phyloP scores from a whole-genome alignment of 2,329 filamentous ascomycete species.

The Corynespora cassiicola region DNA sequence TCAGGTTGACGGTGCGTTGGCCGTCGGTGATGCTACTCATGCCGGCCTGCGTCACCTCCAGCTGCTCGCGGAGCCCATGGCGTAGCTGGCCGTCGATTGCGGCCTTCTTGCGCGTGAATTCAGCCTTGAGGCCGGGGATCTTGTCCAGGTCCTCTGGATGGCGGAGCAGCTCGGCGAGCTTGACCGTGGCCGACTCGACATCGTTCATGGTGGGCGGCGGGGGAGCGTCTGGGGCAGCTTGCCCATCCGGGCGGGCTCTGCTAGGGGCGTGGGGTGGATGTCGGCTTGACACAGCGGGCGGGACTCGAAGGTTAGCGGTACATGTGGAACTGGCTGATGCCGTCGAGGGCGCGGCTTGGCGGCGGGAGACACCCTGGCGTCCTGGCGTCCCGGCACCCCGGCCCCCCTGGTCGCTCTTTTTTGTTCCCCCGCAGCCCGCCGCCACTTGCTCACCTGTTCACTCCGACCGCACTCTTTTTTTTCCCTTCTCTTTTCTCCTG shows the following conservation, averaged over 20 bases:
- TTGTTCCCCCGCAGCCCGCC: slow-evolving; percentile 6
- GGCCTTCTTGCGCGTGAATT: slow-evolving; percentile 93
- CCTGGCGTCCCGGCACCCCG: slow-evolving; percentile 6
- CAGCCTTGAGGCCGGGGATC: slow-evolving; percentile 84
- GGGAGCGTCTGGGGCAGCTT: slow-evolving; percentile 12
- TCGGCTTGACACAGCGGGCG: slow-evolving; percentile 1
- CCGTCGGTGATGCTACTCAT: slow-evolving; percentile 89
- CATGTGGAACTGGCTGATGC: slow-evolving; percentile 5
- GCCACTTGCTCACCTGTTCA: slow-evolving; percentile 10
- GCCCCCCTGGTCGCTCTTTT: slow-evolving; percentile 1
- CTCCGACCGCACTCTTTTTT: slow-evolving; percentile 1
- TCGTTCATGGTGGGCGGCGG: slow-evolving; percentile 64
- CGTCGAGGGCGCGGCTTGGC: slow-evolving; percentile 9
- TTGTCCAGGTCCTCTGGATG: slow-evolving; percentile 98
- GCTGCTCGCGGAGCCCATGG: slow-evolving; percentile 85
- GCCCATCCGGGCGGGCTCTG: slow-evolving; percentile 19
- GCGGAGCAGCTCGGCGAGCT: slow-evolving; percentile 90
- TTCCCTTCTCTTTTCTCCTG: neutral
- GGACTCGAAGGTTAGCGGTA: slow-evolving; percentile 7
- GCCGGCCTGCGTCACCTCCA: slow-evolving; percentile 91
- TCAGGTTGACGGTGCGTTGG: slow-evolving; percentile 87
- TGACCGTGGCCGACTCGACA: slow-evolving; percentile 67
- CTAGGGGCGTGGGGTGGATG: slow-evolving; percentile 5
- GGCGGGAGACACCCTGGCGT: slow-evolving; percentile 3
- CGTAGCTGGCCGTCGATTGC: slow-evolving; percentile 91